Evolutionary conservation across 2,329 filamentous ascomycete genomes (phyloP).

Genomic region (Colletotrichum ledebouriae): DNA sequence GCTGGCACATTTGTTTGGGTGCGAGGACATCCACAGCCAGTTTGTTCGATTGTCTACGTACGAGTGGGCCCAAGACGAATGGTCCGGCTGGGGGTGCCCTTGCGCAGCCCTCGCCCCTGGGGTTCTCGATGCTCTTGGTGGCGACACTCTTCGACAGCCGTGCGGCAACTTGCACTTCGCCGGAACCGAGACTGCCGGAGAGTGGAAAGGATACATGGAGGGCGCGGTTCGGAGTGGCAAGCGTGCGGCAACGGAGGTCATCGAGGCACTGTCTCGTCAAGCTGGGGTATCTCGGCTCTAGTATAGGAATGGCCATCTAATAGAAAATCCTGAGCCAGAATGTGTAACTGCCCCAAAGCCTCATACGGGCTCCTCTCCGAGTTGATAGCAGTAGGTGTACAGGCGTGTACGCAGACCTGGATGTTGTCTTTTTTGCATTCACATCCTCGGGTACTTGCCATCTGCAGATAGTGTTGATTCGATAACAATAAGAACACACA

Average conservation of each 20-base stretch:
- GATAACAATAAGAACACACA: background rate
- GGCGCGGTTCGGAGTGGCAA: constrained; percentile 66
- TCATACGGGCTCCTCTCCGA: too few species aligned
- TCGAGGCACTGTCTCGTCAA: background rate
- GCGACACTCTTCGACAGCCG: constrained; percentile 51
- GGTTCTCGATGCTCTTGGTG: constrained; percentile 51
- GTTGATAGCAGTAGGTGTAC: too few species aligned
- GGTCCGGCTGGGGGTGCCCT: constrained; percentile 56
- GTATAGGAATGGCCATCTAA: too few species aligned
- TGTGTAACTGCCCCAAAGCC: too few species aligned
- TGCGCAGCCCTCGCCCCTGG: constrained; percentile 55
- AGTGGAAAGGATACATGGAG: constrained; percentile 72
- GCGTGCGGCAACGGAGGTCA: constrained; percentile 61
- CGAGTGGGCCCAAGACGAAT: constrained; percentile 56
- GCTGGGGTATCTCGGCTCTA: background rate
- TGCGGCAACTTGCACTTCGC: constrained; percentile 58
- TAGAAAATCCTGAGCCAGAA: too few species aligned
- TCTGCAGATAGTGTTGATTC: background rate
- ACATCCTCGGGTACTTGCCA: background rate
- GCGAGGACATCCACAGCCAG: constrained; percentile 39
- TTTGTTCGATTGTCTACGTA: constrained; percentile 52
- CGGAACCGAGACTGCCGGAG: constrained; percentile 65
- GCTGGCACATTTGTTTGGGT: constrained; percentile 46
- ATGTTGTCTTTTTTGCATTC: background rate
- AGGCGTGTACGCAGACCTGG: too few species aligned